phyloP scores from a whole-genome alignment of 176 grass and related monocot species.

The Zoysia pacifica region DNA sequence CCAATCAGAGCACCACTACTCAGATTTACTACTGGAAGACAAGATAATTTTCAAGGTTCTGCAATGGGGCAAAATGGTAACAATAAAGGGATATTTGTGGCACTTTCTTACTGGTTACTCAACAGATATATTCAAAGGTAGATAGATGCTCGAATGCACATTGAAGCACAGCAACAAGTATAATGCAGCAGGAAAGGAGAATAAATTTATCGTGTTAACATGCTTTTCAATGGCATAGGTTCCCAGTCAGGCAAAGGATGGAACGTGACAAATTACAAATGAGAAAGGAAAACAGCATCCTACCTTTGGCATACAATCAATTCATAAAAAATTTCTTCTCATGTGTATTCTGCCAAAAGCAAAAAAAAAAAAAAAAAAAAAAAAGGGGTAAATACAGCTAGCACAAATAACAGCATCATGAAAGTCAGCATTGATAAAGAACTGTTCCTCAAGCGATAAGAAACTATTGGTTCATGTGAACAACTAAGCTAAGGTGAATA shows the following conservation, averaged over 20 bases:
- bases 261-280: not conserved
- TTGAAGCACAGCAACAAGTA: not conserved
- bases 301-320: not conserved
- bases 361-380: not conserved
- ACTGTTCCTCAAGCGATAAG: not conserved
- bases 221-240: not conserved
- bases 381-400: not conserved
- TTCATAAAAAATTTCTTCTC: not conserved
- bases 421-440: not conserved
- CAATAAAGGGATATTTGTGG: not conserved
- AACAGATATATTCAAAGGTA: conserved; percentile 19
- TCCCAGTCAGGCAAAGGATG: not conserved
- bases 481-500: conserved; percentile 18
- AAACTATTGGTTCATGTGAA: not conserved
- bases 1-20: not conserved
- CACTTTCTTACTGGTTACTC: conserved; percentile 7
- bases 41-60: not conserved
- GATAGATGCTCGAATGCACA: conserved; percentile 40
- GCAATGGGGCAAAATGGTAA: not conserved
- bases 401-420: not conserved
- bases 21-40: not conserved
- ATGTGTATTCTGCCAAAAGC: not conserved
- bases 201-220: not conserved
- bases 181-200: not conserved
- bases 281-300: not conserved